Base-by-base conservation (phyloP, 2,329 filamentous ascomycete genomes). In the Xylaria polymorpha region DNA sequence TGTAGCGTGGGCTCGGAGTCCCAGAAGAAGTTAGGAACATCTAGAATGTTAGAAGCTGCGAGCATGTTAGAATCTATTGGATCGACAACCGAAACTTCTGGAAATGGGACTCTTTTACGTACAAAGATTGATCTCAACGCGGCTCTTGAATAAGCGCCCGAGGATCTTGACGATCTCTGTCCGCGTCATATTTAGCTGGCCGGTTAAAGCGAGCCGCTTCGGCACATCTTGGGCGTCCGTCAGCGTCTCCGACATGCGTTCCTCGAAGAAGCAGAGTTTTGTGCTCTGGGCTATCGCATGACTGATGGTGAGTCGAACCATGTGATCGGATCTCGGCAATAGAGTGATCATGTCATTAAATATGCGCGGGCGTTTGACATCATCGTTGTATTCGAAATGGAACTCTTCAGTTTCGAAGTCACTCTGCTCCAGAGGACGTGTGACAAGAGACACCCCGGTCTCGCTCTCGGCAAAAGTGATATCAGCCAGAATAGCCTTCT, bases 321-420 rank as follows among this genome's bases (percentile, higher is more conserved):
- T 98, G 82, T 99, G 96, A 82, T 99, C 96, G 35, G 86, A 88
- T 46, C 93, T 91, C 69, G 94, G 97, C 71, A 97, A 87, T 53
- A 99, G 84, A 0, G 96, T 99, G 76, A 99, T 98, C 96, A 99
- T 99, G 80, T 99, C 96, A 81, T 99, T 98, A 83, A 97, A 99
- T 37, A 99, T 92, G 66, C 96, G 89, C 4, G 96, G 96, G 59
- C 94, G 89, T 71, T 94, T 91, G 41, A 96, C 94, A 67, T 93
- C 87, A 0, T 90, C 87, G 75, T 93, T 97, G 83, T 99, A 99
- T 80, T 98, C 94, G 78, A 99, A 99, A 78, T 99, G 95, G 76
- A 99, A 98, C 78, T 98, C 95, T 79, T 99, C 96, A 56, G 94
- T 99, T 83, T 99, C 96, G 74, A 97, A 97, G 78, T 98, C 94